phyloP scores from a whole-genome alignment of 169 alveolate species.

The Amoebophrya sp. region DNA sequence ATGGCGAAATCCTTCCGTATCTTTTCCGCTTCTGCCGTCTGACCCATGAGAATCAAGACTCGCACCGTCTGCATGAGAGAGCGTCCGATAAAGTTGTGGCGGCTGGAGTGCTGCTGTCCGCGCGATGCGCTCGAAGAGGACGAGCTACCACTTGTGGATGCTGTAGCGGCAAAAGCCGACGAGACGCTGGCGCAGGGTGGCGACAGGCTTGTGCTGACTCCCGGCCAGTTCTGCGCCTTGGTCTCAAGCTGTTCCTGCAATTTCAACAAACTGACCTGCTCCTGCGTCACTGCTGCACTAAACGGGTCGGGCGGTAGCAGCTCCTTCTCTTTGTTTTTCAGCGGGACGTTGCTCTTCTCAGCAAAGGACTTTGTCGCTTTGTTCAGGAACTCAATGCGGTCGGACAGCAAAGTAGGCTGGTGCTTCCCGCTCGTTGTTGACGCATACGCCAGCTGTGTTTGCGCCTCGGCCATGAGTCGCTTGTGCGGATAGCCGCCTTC shows the following conservation, averaged over 20 bases:
- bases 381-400: neutral
- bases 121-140: neutral
- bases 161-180: neutral
- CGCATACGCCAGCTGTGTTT: neutral
- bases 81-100: neutral
- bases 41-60: neutral
- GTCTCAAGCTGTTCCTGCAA: neutral
- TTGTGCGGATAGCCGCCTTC: neutral
- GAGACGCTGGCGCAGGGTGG: neutral
- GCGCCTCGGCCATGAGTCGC: conserved; percentile 20
- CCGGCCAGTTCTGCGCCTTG: neutral
- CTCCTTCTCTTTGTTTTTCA: neutral
- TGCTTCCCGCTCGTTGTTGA: no score
- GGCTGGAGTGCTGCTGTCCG: neutral
- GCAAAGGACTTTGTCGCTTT: neutral
- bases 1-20: neutral
- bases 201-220: neutral
- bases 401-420: neutral
- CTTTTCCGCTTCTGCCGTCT: neutral
- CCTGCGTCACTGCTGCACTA: conserved; percentile 19
- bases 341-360: neutral
- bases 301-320: neutral
- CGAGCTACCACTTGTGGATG: neutral
- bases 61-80: neutral
- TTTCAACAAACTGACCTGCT: neutral